Conservation (phyloP, 352 stramenopile species). For the Phytophthora hibernalis region DNA sequence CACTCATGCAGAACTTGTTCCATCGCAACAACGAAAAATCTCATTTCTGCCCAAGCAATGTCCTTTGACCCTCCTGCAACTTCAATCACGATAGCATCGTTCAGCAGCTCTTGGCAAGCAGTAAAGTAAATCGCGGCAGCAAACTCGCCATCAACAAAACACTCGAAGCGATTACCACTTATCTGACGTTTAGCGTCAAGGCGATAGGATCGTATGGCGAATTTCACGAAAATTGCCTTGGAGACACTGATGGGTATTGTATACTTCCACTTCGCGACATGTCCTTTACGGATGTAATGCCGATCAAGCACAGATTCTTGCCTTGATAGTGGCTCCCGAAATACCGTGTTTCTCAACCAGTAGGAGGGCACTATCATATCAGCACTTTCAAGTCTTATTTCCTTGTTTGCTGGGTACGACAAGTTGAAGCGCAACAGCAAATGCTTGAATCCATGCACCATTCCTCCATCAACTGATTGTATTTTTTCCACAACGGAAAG, state of each 20-base stretch:
- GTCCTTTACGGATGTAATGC: not conserved
- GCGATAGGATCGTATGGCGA: conserved; percentile 22
- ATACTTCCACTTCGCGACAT: conserved; percentile 24
- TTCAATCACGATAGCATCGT: conserved; percentile 27
- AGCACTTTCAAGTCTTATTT: not conserved
- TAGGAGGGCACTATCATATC: conserved; percentile 30
- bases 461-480: not conserved
- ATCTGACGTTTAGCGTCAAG: not conserved
- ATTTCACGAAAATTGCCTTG: conserved; percentile 19
- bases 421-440: conserved; percentile 23
- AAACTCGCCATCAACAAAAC: conserved; percentile 14
- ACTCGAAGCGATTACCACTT: conserved; percentile 1
- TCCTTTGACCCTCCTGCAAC: conserved; percentile 10
- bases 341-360: conserved; percentile 4
- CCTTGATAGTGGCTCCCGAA: not conserved
- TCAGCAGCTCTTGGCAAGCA: not conserved
- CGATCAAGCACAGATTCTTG: not conserved
- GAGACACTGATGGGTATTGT: conserved; percentile 19
- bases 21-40: conserved; percentile 24
- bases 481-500: conserved; percentile 11
- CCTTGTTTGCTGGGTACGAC: conserved; percentile 11
- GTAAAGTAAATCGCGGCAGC: conserved; percentile 13
- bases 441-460: conserved; percentile 22
- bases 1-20: conserved; percentile 9
- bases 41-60: conserved; percentile 26